Conservation (phyloP, 345 rosid genomes). For the Bretschneidera sinensis region DNA sequence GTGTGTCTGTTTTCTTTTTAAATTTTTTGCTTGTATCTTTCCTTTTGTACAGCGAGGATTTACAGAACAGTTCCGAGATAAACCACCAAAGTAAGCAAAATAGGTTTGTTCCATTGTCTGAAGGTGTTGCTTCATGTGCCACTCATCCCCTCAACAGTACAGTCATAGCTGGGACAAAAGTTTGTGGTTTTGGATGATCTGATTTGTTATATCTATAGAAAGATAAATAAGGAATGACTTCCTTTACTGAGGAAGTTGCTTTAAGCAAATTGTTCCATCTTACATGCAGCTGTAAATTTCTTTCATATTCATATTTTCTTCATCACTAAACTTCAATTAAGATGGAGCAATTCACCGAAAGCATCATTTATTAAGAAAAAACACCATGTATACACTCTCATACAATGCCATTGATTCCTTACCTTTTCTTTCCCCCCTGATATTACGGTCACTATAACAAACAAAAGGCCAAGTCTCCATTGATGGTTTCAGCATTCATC, state of each 20-base stretch:
- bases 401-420: no score
- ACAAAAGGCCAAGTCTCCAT: background rate
- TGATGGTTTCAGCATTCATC: constrained; percentile 56
- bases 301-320: no score
- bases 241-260: no score
- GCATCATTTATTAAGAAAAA: no score
- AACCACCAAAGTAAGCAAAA: constrained; percentile 37
- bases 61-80: constrained; percentile 17
- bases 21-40: background rate
- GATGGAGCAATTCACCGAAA: no score
- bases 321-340: no score
- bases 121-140: constrained; percentile 64
- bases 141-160: constrained; percentile 71
- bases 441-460: no score
- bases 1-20: background rate
- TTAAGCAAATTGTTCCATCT: no score
- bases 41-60: constrained; percentile 36
- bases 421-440: no score
- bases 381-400: no score
- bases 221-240: no score
- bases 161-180: constrained; percentile 85
- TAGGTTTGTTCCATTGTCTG: constrained; percentile 67
- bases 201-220: background rate
- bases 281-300: no score
- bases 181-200: constrained; percentile 20